Base-by-base conservation (phyloP, 345 rosid species). In the Dipteronia sinensis region DNA sequence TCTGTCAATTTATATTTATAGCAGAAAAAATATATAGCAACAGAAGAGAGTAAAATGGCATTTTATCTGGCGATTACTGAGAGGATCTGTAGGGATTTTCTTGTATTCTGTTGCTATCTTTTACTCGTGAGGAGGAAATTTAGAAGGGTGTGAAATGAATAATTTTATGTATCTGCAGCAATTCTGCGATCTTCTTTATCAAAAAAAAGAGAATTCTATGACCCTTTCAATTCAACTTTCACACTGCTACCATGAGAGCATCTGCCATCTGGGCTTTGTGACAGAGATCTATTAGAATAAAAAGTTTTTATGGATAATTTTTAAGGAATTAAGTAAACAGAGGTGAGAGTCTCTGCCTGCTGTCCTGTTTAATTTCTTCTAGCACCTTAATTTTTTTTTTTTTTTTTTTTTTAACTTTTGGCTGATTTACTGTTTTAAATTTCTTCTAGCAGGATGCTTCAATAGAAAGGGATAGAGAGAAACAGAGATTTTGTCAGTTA, bases 21-120 rank as follows among this genome's bases (percentile, higher is more conserved):
- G 12, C 69, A 46, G 68, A 49, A 20, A 46, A 16, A 25, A 34
- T 46, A 69, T 61, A 72, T 75, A 72, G 82, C 79, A 81, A 82
- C 83, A 42, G 76, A 78, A 84, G 78, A 84, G 86, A 67, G 76
- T 75, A 82, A 83, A 77, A 76, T 78, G 86, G 90, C 86, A 78
- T 83, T 82, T 59, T 84, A 77, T 65, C 42, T 77, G 86, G 83
- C 75, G 80, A 74, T 78, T 67, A 62, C 70, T 67, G 78, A 56
- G 80, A 74, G 80, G 81, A 81, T 83, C 81, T 65, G 63, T 58
- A 31, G 74, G 79, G 85, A 80, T 82, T 86, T 85, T 73, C 77
- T 78, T 79, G 51, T 67, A 23, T 15, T 72, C 55, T 55, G 51
- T 75, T 72, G 44, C 62, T 47, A 40, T 70, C 22, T 73, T 81